A percentile compares a stretch with the other conserved stretches of the same genome.
These are phyloP conservation scores for Agapanthus africanus DNA, from an alignment of 106 monocot species.

Conservation along the genomic window DNA sequence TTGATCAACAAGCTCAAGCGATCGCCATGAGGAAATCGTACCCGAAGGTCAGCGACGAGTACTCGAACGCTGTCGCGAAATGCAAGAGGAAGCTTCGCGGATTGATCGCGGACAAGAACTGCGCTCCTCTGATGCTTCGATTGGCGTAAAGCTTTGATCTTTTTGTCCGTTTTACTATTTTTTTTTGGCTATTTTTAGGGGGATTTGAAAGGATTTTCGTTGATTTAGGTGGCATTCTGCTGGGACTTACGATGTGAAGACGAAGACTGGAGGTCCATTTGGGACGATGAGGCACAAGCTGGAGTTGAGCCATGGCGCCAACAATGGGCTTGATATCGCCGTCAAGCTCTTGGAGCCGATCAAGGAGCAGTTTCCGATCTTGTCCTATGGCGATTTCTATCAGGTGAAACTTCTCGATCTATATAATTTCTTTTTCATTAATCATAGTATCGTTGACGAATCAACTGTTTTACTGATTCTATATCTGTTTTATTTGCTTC, in stretches of 20 bases:
- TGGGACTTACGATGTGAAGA: slow-evolving; percentile 42
- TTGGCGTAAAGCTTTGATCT: slow-evolving; percentile 37
- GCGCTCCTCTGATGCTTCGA: slow-evolving; percentile 88
- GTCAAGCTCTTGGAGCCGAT: slow-evolving; percentile 48
- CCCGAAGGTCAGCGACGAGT: slow-evolving; percentile 75
- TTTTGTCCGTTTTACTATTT: no score
- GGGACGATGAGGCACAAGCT: no score
- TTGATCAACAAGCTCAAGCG: no score
- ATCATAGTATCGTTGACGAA: no score
- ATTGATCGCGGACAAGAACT: slow-evolving; percentile 88
- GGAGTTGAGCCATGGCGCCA: slow-evolving; percentile 26
- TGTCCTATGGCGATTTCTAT: slow-evolving; percentile 51
- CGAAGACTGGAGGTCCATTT: slow-evolving; percentile 49
- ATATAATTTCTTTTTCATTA: no score
- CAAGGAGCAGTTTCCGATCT: slow-evolving; percentile 70
- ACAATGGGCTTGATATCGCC: slow-evolving; percentile 56
- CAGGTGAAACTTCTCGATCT: slow-evolving; percentile 26
- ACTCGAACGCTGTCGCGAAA: slow-evolving; percentile 66
- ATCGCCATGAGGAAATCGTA: no score
- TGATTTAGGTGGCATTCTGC: slow-evolving; percentile 84
- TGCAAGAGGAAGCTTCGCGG: slow-evolving; percentile 70
- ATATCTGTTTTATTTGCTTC: no score
- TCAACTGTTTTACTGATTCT: no score
- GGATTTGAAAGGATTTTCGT: no score
- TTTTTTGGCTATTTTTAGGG: no score